Base-by-base conservation (phyloP, 2,329 filamentous ascomycete species). In the Ophiostoma sp. region DNA sequence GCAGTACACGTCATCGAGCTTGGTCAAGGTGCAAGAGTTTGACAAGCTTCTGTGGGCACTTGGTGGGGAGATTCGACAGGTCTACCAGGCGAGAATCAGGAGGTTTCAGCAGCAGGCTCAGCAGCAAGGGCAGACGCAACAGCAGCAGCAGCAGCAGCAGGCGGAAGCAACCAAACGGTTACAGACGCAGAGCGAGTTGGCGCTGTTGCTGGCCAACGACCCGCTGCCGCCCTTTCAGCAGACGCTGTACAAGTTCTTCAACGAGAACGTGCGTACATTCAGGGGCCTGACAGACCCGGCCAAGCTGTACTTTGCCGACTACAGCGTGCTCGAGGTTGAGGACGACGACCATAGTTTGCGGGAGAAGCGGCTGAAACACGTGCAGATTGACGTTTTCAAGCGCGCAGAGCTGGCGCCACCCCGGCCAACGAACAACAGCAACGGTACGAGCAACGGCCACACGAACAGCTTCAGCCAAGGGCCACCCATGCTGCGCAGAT, bases 301-400 rank as follows among this genome's bases (percentile, higher is more conserved):
- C 9, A 83, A 83, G 70, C 81, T 96, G 65, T 91, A 90, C 78
- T 90, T 92, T 77, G 85, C 86, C 65, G 86, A 95, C 75, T 91
- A 88, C 68, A 82, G 82, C 65, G 84, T 91, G 75, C 81, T 95
- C 11, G 89, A 89, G 5, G 80, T 92, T 14, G 82, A 84, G 9
- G 83, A 88, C 67, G 85, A 88, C 69, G 77, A 78, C 14, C 79
- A 79, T 18, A 84, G 83, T 4, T 75, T 85, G 12, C 76, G 75
- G 3, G 74, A 75, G 27, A 77, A 78, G 69, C 77, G 75, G 69
- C 75, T 76, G 2, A 77, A 73, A 49, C 77, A 78, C 1, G 72
- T 74, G 6, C 80, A 82, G 67, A 77, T 87, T 5, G 85, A 87
- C 71, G 77, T 83, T 9, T 91, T 89, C 76, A 85, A 84, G 70